Conservation (phyloP, 192 early-diverging fungal species). For the Mortierella claussenii region DNA sequence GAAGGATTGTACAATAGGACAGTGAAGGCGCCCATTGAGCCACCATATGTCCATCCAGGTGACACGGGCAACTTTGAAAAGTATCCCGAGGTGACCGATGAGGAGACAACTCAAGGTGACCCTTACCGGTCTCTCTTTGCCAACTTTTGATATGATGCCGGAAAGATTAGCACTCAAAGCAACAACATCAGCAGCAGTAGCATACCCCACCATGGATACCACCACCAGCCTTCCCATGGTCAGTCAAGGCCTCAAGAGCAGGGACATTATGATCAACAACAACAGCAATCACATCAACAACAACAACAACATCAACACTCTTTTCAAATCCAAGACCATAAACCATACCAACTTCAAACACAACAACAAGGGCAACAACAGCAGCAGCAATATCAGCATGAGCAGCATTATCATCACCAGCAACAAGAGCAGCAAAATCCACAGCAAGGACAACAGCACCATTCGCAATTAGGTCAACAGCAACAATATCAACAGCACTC, state of each 20-base stretch:
- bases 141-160: conserved; percentile 71
- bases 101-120: conserved; percentile 68
- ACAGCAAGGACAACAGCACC: conserved; percentile 22
- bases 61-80: conserved; percentile 99
- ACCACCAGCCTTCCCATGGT: conserved; percentile 7
- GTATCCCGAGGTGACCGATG: conserved; percentile 87
- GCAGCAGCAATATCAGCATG: conserved; percentile 19
- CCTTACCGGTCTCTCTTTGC: conserved; percentile 85
- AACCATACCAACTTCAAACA: conserved; percentile 2
- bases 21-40: conserved; percentile 91
- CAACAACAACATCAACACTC: conserved; percentile 6
- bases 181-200: no score
- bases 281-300: conserved; percentile 4
- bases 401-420: conserved; percentile 14
- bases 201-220: conserved; percentile 31
- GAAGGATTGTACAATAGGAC: conserved; percentile 79
- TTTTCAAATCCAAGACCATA: not conserved
- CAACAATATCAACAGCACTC: not conserved
- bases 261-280: conserved; percentile 4
- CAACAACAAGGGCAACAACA: conserved; percentile 6
- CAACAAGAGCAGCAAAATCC: conserved; percentile 2
- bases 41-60: conserved; percentile 86
- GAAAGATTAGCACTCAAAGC: conserved; percentile 54
- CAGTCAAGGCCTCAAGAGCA: conserved; percentile 20
- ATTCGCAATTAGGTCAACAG: not conserved